These are phyloP conservation scores for Iris pallida DNA, from an alignment of 116 monocot species.

Conservation along the genomic window DNA sequence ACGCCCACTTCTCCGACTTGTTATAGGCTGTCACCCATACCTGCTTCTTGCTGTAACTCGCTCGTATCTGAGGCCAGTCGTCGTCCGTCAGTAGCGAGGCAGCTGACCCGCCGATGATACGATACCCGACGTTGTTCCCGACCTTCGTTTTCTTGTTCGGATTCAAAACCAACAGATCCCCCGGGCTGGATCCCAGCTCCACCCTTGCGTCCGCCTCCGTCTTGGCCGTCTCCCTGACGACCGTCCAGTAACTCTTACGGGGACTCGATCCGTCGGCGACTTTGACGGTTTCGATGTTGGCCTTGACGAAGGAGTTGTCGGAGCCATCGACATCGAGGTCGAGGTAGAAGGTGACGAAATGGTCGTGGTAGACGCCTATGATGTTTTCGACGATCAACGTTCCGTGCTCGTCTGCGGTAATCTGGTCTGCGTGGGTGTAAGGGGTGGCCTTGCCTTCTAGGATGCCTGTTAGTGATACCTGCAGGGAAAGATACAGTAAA, in stretches of 20 bases:
- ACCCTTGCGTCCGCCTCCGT: constrained; percentile 39
- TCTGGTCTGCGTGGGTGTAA: constrained; percentile 33
- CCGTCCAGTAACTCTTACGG: constrained; percentile 63
- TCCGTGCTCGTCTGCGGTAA: constrained; percentile 33
- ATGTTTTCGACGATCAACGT: constrained; percentile 36
- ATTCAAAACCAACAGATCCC: constrained; percentile 51
- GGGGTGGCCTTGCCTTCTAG: constrained; percentile 37
- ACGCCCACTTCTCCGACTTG: constrained; percentile 62
- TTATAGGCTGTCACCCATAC: constrained; percentile 60
- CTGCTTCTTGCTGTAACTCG: constrained; percentile 47
- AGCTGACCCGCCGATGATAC: constrained; percentile 23
- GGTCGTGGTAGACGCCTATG: constrained; percentile 51
- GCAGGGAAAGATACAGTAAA: too few relatives aligned
- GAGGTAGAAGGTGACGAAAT: constrained; percentile 54
- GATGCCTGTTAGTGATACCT: constrained; percentile 46
- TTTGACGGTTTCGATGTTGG: constrained; percentile 20
- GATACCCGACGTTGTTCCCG: constrained; percentile 54
- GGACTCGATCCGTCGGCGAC: neutral
- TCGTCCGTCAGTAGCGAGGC: constrained; percentile 43
- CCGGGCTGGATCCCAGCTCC: constrained; percentile 16
- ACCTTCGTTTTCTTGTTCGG: constrained; percentile 50
- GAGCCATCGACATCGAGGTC: constrained; percentile 54
- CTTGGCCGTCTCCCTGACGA: constrained; percentile 39
- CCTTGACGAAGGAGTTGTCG: constrained; percentile 46
- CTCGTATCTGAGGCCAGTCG: constrained; percentile 56